A percentile compares a stretch with the other conserved stretches of the same genome.
Conservation (phyloP, 169 alveolate species). For the Plasmodium malariae region DNA sequence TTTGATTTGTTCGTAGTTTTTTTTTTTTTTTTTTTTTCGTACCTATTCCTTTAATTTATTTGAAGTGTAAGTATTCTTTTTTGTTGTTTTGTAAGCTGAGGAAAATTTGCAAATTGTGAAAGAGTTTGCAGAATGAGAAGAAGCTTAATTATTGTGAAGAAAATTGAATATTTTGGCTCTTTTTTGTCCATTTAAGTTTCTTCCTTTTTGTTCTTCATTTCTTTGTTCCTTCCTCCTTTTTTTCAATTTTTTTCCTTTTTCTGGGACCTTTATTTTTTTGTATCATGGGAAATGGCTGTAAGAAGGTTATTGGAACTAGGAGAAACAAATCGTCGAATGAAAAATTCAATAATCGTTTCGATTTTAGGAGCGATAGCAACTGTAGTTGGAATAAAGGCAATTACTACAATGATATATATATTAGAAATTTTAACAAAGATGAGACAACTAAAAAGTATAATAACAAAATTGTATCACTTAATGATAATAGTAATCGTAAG, state of each 20-base stretch:
- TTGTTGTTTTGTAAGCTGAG: neutral
- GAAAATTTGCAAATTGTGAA: neutral
- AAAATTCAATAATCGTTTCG: slow-evolving; percentile 16
- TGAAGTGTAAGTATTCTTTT: neutral
- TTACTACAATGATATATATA: slow-evolving; percentile 36
- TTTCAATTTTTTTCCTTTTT: neutral
- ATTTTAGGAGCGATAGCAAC: slow-evolving; percentile 13
- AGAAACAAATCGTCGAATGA: neutral
- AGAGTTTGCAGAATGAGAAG: too few species aligned
- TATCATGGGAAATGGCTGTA: slow-evolving; percentile 73
- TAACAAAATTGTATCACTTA: neutral
- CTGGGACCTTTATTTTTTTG: neutral
- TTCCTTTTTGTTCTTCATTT: neutral
- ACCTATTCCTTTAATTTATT: too few species aligned
- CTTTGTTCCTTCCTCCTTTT: neutral
- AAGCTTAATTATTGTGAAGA: too few species aligned
- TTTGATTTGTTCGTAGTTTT: neutral
- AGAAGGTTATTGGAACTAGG: slow-evolving; percentile 24
- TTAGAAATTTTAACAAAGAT: neutral
- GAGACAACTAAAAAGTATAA: neutral
- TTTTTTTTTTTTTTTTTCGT: neutral
- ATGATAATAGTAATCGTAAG: slow-evolving; percentile 1
- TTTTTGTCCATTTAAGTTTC: neutral
- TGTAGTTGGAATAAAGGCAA: neutral
- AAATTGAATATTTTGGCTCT: neutral